phyloP scores from a whole-genome alignment of 805 yeast species.

The Vanderwaltozyma polyspora region DNA sequence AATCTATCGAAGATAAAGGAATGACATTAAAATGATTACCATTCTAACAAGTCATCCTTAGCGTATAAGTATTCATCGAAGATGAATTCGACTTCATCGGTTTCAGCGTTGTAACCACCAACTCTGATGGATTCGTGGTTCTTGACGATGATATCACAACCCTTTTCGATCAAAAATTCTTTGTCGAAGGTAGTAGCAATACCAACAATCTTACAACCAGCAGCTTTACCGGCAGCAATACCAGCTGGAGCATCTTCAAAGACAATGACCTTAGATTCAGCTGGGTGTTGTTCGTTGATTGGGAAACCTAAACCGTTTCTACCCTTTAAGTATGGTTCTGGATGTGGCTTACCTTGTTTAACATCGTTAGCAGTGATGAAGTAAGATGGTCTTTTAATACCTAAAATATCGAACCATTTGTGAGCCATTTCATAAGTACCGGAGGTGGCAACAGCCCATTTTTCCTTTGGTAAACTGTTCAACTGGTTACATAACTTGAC shows the following conservation, averaged over 20 bases:
- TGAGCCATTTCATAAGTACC: conserved; percentile 71
- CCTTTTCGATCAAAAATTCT: conserved; percentile 56
- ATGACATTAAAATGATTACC: conserved; percentile 15
- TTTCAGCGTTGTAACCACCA: conserved; percentile 38
- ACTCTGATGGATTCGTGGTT: conserved; percentile 55
- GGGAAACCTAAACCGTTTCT: conserved; percentile 30
- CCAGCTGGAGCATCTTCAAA: conserved; percentile 92
- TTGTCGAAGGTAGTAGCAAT: conserved; percentile 71
- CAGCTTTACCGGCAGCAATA: conserved; percentile 68
- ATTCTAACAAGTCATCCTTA: conserved; percentile 26
- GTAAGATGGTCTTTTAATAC: conserved; percentile 50
- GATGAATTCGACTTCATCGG: conserved; percentile 29
- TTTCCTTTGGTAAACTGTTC: conserved; percentile 40
- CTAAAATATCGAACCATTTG: conserved; percentile 64
- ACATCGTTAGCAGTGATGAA: conserved; percentile 80
- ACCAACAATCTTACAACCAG: conserved; percentile 75
- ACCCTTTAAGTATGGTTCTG: conserved; percentile 66
- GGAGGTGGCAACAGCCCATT: conserved; percentile 83
- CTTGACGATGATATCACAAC: conserved; percentile 73
- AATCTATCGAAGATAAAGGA: too few relatives aligned
- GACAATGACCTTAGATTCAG: conserved; percentile 41
- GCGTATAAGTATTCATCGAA: conserved; percentile 31
- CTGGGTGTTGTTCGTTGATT: conserved; percentile 27
- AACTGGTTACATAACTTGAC: conserved; percentile 47
- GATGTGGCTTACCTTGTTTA: conserved; percentile 72